phyloP scores from a whole-genome alignment of 106 monocot species.

The Acanthochlamys bracteata region DNA sequence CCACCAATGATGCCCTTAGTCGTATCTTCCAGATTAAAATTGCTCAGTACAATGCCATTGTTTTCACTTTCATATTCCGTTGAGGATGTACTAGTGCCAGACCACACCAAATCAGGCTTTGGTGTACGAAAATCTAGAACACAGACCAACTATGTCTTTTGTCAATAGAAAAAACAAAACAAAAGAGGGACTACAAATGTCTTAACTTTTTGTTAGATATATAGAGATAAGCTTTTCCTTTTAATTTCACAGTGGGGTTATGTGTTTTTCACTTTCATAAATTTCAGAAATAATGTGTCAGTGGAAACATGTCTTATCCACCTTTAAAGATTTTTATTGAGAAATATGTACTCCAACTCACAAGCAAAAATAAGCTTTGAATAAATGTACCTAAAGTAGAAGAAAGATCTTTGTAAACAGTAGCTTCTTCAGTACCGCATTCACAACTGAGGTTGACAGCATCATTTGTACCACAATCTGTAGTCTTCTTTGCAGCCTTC shows the following conservation, averaged over 20 bases:
- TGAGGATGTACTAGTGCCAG: not conserved
- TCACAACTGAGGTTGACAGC: slow-evolving; percentile 1
- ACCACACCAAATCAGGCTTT: slow-evolving; percentile 16
- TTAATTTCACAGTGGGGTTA: no score
- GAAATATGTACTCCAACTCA: no score
- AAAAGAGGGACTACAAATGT: no score
- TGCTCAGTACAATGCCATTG: not conserved
- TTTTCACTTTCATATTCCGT: slow-evolving; percentile 1
- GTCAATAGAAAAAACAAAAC: no score
- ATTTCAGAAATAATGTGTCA: no score
- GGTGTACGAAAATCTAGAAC: slow-evolving; percentile 50
- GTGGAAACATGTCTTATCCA: no score
- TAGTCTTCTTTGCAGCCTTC: slow-evolving; percentile 12
- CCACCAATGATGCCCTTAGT: not conserved
- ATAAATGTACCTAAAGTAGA: slow-evolving; percentile 23
- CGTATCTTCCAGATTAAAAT: not conserved
- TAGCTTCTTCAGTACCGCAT: not conserved
- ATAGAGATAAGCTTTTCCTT: no score
- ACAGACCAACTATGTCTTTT: no score
- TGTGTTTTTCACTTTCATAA: no score
- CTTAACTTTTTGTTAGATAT: no score
- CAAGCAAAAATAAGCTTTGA: not conserved
- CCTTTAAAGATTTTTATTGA: no score
- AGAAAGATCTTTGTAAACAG: not conserved
- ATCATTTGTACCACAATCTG: slow-evolving; percentile 1